Base-by-base conservation (phyloP, 345 rosid species). In the Passiflora organensis region DNA sequence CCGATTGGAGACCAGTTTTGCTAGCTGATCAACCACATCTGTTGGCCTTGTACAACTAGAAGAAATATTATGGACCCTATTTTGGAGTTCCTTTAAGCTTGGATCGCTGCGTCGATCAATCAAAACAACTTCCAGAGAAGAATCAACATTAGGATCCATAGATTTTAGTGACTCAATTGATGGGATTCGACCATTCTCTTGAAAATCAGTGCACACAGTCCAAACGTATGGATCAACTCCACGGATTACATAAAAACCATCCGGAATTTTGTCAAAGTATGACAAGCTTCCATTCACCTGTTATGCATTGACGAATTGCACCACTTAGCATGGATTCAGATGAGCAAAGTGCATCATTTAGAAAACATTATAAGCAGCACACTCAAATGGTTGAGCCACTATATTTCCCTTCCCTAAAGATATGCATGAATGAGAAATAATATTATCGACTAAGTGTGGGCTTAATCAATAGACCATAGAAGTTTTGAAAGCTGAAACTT, bases 271-370 rank as follows among this genome's bases (percentile, higher is more conserved):
- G 69, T 89, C 95, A 24, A 72, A 80, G 71, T 94, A 94, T 17
- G 99, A 94, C 62, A 94, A 78, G 76, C 96, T 83, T 63, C 99
- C 93, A 78, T 80, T 94, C 58, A 89, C 97, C 97, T 94, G 87
- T 65, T 62, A 55, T 66, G 77, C 36, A 53, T 56, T 41, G 32
- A 51, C 51, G 37, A 69, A 38, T 14, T 18, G 65, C 58, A 53
- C 21, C 58, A 65, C 44, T 60, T 46, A 56, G 28, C 28, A 16
- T 25, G 25, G 61, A 55, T 44, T n/a, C 39, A 48, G 53, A 34
- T 32, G 39, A 32, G 47, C 10, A 37, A 19, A 22, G 17, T 10
- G 17, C 22, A 10, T 36, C 36, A 34, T 11, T 37, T 13, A 16
- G 14, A 11, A 20, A 34, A 0, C 48, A 22, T 32, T 11, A 19